A percentile compares a stretch with the other conserved stretches of the same genome.
Evolutionary conservation across 192 early-diverging fungal genomes (phyloP).

Genomic region (Phlyctochytrium bullatum): DNA sequence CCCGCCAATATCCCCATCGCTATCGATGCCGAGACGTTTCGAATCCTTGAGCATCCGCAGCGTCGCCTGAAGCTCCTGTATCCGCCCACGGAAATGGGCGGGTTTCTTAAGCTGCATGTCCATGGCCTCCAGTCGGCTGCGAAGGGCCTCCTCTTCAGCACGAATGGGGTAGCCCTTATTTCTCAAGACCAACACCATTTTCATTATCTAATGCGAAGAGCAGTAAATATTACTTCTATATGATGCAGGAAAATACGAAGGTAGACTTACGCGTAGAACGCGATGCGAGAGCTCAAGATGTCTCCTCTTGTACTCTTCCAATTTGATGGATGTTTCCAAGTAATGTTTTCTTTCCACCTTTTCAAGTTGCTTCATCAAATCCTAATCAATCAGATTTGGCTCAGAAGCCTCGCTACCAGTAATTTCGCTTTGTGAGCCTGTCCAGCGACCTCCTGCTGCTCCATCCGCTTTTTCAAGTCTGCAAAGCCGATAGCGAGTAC

Average conservation of each 20-base stretch:
- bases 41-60: constrained; percentile 68
- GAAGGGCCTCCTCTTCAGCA: constrained; percentile 79
- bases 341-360: constrained; percentile 64
- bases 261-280: too few relatives aligned
- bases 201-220: constrained; percentile 69
- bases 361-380: constrained; percentile 37
- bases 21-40: constrained; percentile 27
- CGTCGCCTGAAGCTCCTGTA: constrained; percentile 82
- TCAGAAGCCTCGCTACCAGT: constrained; percentile 45
- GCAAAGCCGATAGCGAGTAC: constrained; percentile 88
- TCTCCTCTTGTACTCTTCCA: constrained; percentile 76
- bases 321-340: constrained; percentile 66
- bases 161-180: constrained; percentile 78
- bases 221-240: too few relatives aligned
- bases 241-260: too few relatives aligned
- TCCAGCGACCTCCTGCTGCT: constrained; percentile 67
- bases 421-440: constrained; percentile 72
- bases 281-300: constrained; percentile 64
- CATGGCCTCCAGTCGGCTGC: constrained; percentile 71
- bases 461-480: constrained; percentile 83
- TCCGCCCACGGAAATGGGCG: constrained; percentile 73
- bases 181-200: constrained; percentile 77
- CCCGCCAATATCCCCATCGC: constrained; percentile 43
- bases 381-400: neutral
- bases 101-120: constrained; percentile 73